These are phyloP conservation scores for Saccharomycopsis amapae DNA, from an alignment of 805 yeast species.

Conservation along the genomic window DNA sequence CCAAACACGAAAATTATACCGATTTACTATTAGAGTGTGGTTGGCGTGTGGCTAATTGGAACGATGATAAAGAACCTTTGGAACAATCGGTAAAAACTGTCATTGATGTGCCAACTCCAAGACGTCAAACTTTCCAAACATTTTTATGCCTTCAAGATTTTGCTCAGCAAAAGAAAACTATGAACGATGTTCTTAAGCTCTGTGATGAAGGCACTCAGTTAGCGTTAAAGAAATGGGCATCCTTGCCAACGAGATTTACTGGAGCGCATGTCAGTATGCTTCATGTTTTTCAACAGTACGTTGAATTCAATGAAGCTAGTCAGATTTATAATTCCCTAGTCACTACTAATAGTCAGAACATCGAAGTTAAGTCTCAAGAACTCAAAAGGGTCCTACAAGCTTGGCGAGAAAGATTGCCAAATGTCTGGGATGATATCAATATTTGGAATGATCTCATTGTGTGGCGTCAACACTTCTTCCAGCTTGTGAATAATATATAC, in stretches of 20 bases:
- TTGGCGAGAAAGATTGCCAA: constrained; percentile 97
- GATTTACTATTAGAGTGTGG: constrained; percentile 96
- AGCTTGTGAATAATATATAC: constrained; percentile 89
- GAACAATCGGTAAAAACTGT: constrained; percentile 93
- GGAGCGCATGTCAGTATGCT: constrained; percentile 83
- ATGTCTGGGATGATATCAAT: constrained; percentile 94
- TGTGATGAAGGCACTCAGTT: constrained; percentile 97
- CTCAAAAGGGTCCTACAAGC: constrained; percentile 90
- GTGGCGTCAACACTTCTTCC: constrained; percentile 98
- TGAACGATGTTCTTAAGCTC: constrained; percentile 74
- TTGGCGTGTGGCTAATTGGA: constrained; percentile 99
- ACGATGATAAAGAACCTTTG: constrained; percentile 85
- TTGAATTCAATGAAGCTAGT: constrained; percentile 95
- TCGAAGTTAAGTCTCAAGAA: constrained; percentile 91
- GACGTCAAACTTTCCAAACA: constrained; percentile 93
- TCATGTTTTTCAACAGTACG: constrained; percentile 95
- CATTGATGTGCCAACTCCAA: constrained; percentile 97
- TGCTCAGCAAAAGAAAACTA: constrained; percentile 81
- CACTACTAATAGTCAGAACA: constrained; percentile 83
- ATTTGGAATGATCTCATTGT: constrained; percentile 97
- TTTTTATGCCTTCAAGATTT: constrained; percentile 88
- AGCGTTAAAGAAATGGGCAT: constrained; percentile 87
- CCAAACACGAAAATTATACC: constrained; percentile 96
- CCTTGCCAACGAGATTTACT: constrained; percentile 65
- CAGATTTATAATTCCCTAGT: constrained; percentile 85